Base-by-base conservation (phyloP, 2,329 filamentous ascomycete genomes). In the Emmonsia crescens region DNA sequence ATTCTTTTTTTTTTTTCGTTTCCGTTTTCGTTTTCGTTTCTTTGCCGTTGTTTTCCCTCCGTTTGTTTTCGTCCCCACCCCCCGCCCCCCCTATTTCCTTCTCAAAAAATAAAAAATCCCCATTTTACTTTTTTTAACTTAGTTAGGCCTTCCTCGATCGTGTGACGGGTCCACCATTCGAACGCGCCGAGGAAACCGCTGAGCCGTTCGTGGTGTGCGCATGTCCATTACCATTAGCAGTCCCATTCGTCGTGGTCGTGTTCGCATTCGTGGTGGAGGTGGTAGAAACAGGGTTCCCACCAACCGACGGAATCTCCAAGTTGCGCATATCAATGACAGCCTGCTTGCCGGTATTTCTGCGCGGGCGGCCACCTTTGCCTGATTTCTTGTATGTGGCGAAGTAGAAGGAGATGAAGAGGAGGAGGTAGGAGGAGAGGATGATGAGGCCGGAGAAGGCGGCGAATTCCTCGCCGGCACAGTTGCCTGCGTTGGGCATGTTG, bases 361-460 rank as follows among this genome's bases (percentile, higher is more conserved):
- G 76, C 62, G 74, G 77, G 40, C 77, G 67, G 59, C 64, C 68
- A 33, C 52, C 55, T 59, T 69, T 65, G 21, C 38, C 63, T 24
- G 80, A 83, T 80, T 89, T 90, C 73, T 82, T 83, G 74, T 96
- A 96, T 57, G 91, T 96, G 66, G 90, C 89, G 68, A 93, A 82
- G 82, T 96, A 96, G 85, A 96, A 96, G 52, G 87, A 89, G 78
- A 96, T 93, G 85, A 96, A 96, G 67, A 96, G 88, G 65, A 96
- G 82, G 61, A 96, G 84, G 83, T 96, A 96, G 44, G 89, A 93
- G 77, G 85, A 90, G 73, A 96, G 80, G 70, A 94, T 94, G 68
- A 83, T 88, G 68, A 95, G 92, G 66, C 91, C 91, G 57, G 90
- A 82, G 71, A 96, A 89, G 49, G 91, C 91, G 57, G 91, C 91